Conservation (phyloP, 2,329 filamentous ascomycete species). For the Tolypocladium sp. region DNA sequence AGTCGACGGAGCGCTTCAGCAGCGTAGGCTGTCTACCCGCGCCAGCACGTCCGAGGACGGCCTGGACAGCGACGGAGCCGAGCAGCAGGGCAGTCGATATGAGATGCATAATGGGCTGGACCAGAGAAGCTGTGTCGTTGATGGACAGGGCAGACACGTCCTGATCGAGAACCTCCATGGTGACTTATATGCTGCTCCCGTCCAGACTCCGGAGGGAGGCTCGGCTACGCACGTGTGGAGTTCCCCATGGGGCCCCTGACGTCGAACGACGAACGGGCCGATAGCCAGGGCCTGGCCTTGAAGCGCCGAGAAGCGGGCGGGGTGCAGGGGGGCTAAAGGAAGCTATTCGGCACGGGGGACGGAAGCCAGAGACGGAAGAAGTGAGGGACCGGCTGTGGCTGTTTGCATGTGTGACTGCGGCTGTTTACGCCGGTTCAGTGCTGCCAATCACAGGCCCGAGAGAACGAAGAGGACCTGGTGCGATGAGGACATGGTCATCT, state of each 20-base stretch:
- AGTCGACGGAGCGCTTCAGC: constrained; percentile 38
- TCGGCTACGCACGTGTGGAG: background rate
- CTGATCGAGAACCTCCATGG: constrained; percentile 15
- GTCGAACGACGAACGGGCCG: background rate
- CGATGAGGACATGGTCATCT: background rate
- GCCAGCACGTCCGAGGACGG: constrained; percentile 37
- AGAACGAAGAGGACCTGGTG: background rate
- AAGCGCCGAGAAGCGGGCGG: background rate
- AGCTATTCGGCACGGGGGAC: background rate
- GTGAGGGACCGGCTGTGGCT: background rate
- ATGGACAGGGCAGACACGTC: constrained; percentile 14
- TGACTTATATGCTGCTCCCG: constrained; percentile 11
- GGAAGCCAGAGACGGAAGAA: background rate
- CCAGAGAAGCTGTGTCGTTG: constrained; percentile 18
- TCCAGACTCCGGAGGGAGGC: background rate
- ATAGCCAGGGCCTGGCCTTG: background rate
- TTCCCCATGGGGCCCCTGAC: background rate
- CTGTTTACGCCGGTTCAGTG: background rate
- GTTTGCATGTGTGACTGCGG: background rate
- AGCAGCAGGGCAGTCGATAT: constrained; percentile 40
- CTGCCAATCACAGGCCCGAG: background rate
- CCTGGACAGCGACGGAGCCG: constrained; percentile 41
- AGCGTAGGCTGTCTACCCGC: constrained; percentile 18
- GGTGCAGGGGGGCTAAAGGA: background rate
- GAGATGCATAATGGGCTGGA: constrained; percentile 39